Conservation (phyloP, 495 filamentous ascomycete genomes). For the Penicillium canariense region DNA sequence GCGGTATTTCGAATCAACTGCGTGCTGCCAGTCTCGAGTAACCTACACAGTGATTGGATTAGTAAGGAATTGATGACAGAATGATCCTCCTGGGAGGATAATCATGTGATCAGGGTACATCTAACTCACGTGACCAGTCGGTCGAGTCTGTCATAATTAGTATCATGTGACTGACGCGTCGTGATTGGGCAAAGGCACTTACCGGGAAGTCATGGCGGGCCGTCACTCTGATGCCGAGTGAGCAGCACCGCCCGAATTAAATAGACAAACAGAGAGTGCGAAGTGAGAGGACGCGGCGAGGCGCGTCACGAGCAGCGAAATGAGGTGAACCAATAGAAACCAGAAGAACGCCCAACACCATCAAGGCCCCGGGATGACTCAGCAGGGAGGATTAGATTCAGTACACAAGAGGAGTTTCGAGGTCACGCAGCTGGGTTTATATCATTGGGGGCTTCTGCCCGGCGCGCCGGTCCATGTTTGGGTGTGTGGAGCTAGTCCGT, state of each 20-base stretch:
- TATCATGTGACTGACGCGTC: constrained; percentile 32
- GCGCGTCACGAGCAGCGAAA: constrained; percentile 10
- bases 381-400: constrained; percentile 31
- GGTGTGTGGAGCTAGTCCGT: constrained; percentile 32
- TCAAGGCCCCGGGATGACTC: constrained; percentile 21
- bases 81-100: not conserved
- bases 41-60: constrained; percentile 49
- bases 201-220: constrained; percentile 55
- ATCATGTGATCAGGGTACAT: constrained; percentile 17
- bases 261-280: constrained; percentile 16
- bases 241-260: constrained; percentile 23
- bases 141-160: constrained; percentile 66
- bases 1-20: constrained; percentile 92
- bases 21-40: constrained; percentile 95
- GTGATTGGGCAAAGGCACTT: constrained; percentile 34
- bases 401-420: constrained; percentile 37
- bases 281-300: constrained; percentile 14
- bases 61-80: constrained; percentile 16
- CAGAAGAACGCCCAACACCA: constrained; percentile 25
- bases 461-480: constrained; percentile 48
- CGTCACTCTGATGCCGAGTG: constrained; percentile 31
- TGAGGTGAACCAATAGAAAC: constrained; percentile 6
- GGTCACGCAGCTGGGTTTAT: constrained; percentile 53
- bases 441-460: constrained; percentile 48
- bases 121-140: constrained; percentile 86